A percentile compares a stretch with the other conserved stretches of the same genome.
These are phyloP conservation scores for Spergularia azorica DNA, from an alignment of 179 eudicot genomes.

Conservation along the genomic window DNA sequence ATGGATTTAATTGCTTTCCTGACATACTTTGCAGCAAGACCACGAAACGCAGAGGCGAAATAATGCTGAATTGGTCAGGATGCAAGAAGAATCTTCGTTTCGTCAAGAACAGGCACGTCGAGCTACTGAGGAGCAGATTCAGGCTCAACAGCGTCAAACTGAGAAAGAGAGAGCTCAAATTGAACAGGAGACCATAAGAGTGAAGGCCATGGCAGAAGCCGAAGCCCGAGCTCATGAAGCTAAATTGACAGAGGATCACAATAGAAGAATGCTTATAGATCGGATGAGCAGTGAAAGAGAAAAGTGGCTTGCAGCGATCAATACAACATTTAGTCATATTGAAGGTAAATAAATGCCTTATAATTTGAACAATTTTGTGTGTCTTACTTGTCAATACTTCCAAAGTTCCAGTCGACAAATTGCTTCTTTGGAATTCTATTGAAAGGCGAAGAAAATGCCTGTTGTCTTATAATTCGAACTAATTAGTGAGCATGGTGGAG, in stretches of 20 bases:
- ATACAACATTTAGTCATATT: constrained; percentile 88
- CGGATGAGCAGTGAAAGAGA: constrained; percentile 78
- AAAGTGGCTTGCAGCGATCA: constrained; percentile 99
- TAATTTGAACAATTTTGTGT: background rate
- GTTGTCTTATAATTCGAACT: background rate
- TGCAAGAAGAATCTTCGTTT: constrained; percentile 89
- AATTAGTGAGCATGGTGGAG: too few species aligned
- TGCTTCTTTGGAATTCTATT: background rate
- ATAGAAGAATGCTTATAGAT: constrained; percentile 83
- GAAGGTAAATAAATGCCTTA: constrained; percentile 53
- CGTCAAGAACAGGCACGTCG: constrained; percentile 79
- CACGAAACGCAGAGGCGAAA: constrained; percentile 87
- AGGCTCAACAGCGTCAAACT: constrained; percentile 87
- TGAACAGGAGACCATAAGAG: constrained; percentile 87
- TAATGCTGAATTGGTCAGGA: constrained; percentile 74
- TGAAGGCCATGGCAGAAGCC: constrained; percentile 91
- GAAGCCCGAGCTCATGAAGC: constrained; percentile 93
- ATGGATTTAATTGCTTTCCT: background rate
- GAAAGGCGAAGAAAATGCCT: background rate
- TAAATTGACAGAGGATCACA: constrained; percentile 81
- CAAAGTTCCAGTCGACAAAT: too few species aligned
- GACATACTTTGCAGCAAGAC: constrained; percentile 62
- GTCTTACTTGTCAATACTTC: too few species aligned
- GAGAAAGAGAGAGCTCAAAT: constrained; percentile 94
- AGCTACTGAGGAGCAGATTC: constrained; percentile 96